phyloP scores from a whole-genome alignment of 257 asterid genomes.

The Solanum chmielewskii region DNA sequence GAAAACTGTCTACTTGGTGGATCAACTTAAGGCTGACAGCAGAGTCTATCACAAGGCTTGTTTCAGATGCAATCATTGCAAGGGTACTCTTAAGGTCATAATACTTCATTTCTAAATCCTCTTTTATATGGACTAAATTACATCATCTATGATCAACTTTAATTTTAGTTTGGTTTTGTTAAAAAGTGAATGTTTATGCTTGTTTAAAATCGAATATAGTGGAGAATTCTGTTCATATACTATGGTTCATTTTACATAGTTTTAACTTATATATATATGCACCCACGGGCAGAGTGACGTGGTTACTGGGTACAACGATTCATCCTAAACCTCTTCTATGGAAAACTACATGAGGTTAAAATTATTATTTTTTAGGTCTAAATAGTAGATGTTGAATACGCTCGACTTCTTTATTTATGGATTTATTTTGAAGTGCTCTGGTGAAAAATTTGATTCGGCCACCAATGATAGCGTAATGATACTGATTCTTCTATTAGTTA shows the following conservation, averaged over 20 bases:
- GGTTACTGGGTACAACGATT: not conserved
- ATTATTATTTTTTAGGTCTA: too few relatives aligned
- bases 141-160: not conserved
- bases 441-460: not conserved
- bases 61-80: slow-evolving; percentile 27
- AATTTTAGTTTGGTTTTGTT: not conserved
- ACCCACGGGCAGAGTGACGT: not conserved
- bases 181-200: not conserved
- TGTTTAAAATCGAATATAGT: not conserved
- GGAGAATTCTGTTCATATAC: not conserved
- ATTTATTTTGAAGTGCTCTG: not conserved
- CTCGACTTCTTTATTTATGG: not conserved
- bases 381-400: not conserved
- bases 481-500: too few relatives aligned
- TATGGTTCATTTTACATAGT: not conserved
- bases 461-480: not conserved
- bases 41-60: slow-evolving; percentile 20
- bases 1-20: slow-evolving; percentile 24
- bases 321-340: not conserved
- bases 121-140: not conserved
- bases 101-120: not conserved
- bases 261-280: not conserved
- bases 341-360: too few relatives aligned
- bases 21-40: slow-evolving; percentile 23
- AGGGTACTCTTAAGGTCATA: slow-evolving; percentile 24